Evolutionary conservation across 2,329 filamentous ascomycete species (phyloP).

Genomic region (Fusarium citri): DNA sequence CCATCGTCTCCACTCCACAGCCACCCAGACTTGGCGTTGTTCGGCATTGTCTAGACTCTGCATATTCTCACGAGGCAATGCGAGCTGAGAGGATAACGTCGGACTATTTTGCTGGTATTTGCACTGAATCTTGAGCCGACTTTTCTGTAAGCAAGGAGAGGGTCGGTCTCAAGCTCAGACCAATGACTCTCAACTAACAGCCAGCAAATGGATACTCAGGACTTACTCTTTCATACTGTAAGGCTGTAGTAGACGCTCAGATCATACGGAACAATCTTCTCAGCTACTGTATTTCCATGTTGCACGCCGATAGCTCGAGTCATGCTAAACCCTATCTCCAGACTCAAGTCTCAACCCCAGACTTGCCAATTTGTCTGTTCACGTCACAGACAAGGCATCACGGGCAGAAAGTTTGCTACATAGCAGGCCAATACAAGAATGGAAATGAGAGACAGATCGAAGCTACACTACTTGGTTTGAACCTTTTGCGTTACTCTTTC

Average conservation of each 20-base stretch:
- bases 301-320: conserved; percentile 14
- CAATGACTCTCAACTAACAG: no score
- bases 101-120: neutral
- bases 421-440: neutral
- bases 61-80: neutral
- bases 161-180: no score
- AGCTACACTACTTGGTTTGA: neutral
- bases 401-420: neutral
- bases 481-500: no score
- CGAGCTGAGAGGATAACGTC: neutral
- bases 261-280: neutral
- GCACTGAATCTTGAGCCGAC: neutral
- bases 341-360: neutral
- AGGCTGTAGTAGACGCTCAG: neutral
- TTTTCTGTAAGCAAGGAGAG: neutral
- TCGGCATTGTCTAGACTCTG: conserved; percentile 22
- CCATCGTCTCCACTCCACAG: conserved; percentile 11
- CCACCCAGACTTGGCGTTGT: conserved; percentile 11
- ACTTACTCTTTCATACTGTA: neutral
- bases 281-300: neutral
- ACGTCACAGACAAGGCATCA: neutral
- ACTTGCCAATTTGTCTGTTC: conserved; percentile 8
- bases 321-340: conserved; percentile 1
- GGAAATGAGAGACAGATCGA: neutral
- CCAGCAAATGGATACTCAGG: neutral